Base-by-base conservation (phyloP, 495 filamentous ascomycete species). In the Aspergillus carlsbadensis region DNA sequence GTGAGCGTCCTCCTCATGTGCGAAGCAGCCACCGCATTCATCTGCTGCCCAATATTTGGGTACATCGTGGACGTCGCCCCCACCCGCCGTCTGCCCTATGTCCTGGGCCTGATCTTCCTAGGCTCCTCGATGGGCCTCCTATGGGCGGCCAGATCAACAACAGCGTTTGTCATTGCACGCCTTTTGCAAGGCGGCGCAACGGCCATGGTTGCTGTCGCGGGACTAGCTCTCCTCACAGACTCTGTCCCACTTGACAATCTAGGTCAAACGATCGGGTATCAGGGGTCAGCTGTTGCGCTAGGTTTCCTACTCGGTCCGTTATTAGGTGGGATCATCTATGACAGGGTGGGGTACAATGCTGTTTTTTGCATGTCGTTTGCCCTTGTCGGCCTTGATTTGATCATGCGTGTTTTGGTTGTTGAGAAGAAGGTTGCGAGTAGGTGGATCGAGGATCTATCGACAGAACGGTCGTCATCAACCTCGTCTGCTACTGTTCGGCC, bases 131-230 rank as follows among this genome's bases (percentile, higher is more conserved):
- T 87, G 44, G 60, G 81, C 0, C 65, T 89, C 48, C 70, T 89
- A 1, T 80, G 78, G 6, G 29, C 80, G 6, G 82, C 84, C 0
- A 68, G 72, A 44, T 81, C 66, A 22, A 54, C 87, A 8, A 52
- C 72, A 2, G 67, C 84, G 3, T 73, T 88, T 18, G 67, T 80
- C 5, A 17, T 83, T 7, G 85, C 84, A 8, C 70, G 87, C 20
- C 54, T 87, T 7, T 63, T 88, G 17, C 84, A 90, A 64, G 85
- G 86, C 6, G 66, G 80, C 5, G 83, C 82, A 57, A 81, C 77
- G 5, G 85, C 84, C 3, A 74, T 85, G 37, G 85, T 89, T 0
- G 85, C 83, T 75, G 85, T 85, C 0, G 77, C 85, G 17, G 83
- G 84, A 1, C 67, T 88, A 20, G 82, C 85, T 0, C 66, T 87